Evolutionary conservation across 257 asterid genomes (phyloP).

Genomic region (Nicotiana undulata): DNA sequence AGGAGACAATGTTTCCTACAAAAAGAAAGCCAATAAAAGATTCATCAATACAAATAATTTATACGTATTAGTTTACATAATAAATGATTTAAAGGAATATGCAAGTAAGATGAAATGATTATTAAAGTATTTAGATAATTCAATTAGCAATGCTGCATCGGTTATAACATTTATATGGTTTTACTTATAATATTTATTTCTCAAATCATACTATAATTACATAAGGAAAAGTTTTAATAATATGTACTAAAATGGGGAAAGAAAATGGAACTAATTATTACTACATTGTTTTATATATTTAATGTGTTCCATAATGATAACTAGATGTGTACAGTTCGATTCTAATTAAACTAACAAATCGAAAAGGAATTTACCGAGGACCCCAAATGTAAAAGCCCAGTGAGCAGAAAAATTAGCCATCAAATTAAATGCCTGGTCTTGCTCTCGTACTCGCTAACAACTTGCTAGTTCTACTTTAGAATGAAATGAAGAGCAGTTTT

Average conservation of each 20-base stretch:
- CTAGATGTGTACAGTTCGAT: neutral
- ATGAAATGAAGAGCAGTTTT: neutral
- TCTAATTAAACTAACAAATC: neutral
- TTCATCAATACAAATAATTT: neutral
- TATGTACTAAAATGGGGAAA: no score
- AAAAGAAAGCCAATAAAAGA: neutral
- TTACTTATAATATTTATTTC: no score
- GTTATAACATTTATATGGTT: neutral
- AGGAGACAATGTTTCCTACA: constrained; percentile 37
- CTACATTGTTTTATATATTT: no score
- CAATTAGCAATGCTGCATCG: neutral
- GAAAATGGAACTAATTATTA: no score
- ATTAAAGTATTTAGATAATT: neutral
- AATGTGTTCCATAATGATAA: no score
- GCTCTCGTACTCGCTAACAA: neutral
- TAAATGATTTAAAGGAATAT: neutral
- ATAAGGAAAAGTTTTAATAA: no score
- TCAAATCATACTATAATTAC: neutral
- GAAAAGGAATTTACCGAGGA: neutral
- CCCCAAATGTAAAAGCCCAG: constrained; percentile 11
- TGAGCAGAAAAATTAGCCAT: constrained; percentile 8
- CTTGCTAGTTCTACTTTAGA: neutral
- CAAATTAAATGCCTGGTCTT: no score
- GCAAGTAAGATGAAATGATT: no score
- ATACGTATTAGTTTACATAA: neutral